phyloP scores from a whole-genome alignment of 495 filamentous ascomycete species.

The Lasiosphaeria miniovina region DNA sequence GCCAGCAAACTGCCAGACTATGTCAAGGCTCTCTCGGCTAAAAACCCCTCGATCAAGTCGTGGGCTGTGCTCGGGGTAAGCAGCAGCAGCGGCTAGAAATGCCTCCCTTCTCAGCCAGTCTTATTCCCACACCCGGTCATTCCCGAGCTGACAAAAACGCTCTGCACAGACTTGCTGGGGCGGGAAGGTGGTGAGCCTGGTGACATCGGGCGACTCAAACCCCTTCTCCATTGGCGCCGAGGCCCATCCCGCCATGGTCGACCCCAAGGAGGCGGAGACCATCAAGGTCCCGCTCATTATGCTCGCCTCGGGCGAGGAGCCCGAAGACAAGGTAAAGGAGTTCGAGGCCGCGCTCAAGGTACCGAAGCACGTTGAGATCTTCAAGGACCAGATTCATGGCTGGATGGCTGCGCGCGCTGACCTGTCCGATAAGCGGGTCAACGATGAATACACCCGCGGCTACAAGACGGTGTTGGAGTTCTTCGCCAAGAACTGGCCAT shows the following conservation, averaged over 20 bases:
- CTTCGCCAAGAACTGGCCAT: constrained; percentile 61
- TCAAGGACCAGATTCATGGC: constrained; percentile 78
- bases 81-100: background rate
- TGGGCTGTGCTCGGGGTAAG: constrained; percentile 81
- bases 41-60: constrained; percentile 59
- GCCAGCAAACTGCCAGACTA: constrained; percentile 62
- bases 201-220: constrained; percentile 57
- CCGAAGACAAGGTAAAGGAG: constrained; percentile 61
- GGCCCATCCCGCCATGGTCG: constrained; percentile 85
- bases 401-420: constrained; percentile 84
- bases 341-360: constrained; percentile 66
- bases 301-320: constrained; percentile 68
- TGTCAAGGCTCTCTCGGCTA: constrained; percentile 54
- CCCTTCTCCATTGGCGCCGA: constrained; percentile 68
- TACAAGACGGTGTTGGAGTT: constrained; percentile 74
- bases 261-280: constrained; percentile 65
- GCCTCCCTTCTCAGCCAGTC: too few relatives aligned
- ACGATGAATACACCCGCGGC: constrained; percentile 73
- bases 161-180: constrained; percentile 75
- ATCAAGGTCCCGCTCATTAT: constrained; percentile 64
- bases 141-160: background rate
- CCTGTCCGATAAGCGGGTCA: constrained; percentile 63
- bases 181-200: constrained; percentile 63
- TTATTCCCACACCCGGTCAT: too few relatives aligned
- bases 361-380: constrained; percentile 76